Evolutionary conservation across 2,329 filamentous ascomycete genomes (phyloP).

Genomic region (Arthrobotrys sphaeroides): DNA sequence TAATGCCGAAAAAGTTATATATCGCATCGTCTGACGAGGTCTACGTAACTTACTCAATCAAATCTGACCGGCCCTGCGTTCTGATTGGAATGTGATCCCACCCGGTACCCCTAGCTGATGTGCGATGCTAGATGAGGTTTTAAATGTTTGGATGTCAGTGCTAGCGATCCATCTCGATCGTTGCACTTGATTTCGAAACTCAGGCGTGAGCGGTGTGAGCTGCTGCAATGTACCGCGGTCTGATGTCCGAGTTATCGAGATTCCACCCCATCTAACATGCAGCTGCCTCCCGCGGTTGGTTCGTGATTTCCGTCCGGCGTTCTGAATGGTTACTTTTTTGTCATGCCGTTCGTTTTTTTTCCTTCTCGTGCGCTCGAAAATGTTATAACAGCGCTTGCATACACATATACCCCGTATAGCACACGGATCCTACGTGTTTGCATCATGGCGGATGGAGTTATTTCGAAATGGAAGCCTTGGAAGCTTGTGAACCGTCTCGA

Average conservation of each 20-base stretch:
- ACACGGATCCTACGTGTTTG: conserved; percentile 7
- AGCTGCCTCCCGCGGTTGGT: conserved; percentile 28
- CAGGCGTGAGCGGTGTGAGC: background rate
- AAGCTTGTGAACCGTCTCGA: conserved; percentile 9
- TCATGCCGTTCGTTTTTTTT: background rate
- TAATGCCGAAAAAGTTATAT: conserved; percentile 19
- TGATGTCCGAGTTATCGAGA: conserved; percentile 23
- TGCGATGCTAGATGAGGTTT: background rate
- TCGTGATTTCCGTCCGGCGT: background rate
- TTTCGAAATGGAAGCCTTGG: conserved; percentile 7
- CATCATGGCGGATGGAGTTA: conserved; percentile 6
- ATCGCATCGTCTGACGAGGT: conserved; percentile 35
- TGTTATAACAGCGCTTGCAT: conserved; percentile 41
- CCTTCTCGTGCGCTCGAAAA: background rate
- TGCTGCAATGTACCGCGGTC: conserved; percentile 2
- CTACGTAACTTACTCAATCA: conserved; percentile 21
- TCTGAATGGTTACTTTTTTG: conserved; percentile 28
- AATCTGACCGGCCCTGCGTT: conserved; percentile 25
- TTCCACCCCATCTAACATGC: conserved; percentile 28
- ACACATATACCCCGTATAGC: background rate
- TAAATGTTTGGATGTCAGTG: background rate
- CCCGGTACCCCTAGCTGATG: background rate
- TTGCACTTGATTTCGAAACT: conserved; percentile 7
- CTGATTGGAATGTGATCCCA: conserved; percentile 26
- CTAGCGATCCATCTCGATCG: background rate